A percentile compares a stretch with the other conserved stretches of the same genome.
These are phyloP conservation scores for Phaeomoniella chlamydospora DNA, from an alignment of 2,329 filamentous ascomycete genomes.

Conservation along the genomic window DNA sequence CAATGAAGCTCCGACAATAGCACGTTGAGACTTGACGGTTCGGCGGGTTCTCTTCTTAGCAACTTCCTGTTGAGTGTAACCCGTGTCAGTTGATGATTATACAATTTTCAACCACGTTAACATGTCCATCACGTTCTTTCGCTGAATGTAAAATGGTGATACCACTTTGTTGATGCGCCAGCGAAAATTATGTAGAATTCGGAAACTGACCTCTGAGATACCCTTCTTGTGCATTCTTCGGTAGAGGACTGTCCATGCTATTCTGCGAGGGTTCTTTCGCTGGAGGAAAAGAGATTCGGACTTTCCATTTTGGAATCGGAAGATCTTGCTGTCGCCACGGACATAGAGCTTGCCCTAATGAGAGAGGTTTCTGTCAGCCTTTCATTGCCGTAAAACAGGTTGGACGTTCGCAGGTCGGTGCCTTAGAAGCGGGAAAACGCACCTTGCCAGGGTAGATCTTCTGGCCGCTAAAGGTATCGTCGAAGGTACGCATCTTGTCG, in stretches of 20 bases:
- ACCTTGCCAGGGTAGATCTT: constrained; percentile 74
- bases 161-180: not conserved
- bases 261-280: constrained; percentile 99
- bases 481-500: constrained; percentile 61
- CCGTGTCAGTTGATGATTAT: constrained; percentile 10
- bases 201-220: constrained; percentile 91
- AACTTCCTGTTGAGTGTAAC: constrained; percentile 59
- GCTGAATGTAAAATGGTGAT: not conserved
- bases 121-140: not conserved
- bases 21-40: constrained; percentile 96
- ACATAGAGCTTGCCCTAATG: constrained; percentile 94
- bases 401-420: no score
- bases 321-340: constrained; percentile 99
- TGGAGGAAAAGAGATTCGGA: constrained; percentile 99
- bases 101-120: not conserved
- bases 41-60: constrained; percentile 99
- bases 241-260: constrained; percentile 97
- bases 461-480: constrained; percentile 62
- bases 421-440: no score
- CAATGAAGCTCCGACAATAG: constrained; percentile 96
- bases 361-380: no score
- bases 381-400: constrained; percentile 1
- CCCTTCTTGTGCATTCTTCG: constrained; percentile 99
- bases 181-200: no score
- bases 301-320: constrained; percentile 99